Evolutionary conservation across 192 early-diverging fungal genomes (phyloP), one percentile per base, ranked within the genome.

Genomic region (Coemansia sp.): DNA sequence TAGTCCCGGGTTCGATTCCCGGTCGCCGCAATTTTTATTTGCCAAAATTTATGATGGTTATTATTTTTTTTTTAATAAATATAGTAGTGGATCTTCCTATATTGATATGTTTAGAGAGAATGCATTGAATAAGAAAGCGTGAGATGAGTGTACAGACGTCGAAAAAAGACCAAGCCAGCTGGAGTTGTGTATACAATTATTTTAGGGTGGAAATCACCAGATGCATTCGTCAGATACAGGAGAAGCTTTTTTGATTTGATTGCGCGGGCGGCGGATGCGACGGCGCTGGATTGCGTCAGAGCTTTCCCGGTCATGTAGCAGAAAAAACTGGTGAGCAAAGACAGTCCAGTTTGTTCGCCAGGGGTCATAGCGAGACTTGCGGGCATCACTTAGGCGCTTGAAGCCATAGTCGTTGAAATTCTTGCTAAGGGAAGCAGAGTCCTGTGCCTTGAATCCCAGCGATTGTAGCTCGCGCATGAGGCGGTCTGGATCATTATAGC

Each of bases 1-100:
- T 82, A 84, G 88, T 87, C 87, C 87, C 85, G 88, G 84, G 88
- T 90, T 90, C 88, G 87, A 90, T 89, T 89, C 88, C 84, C 88
- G 85, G 88, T 74, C 84, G 70, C 72, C 84, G 87, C 87, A 88
- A 27, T 64, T 31, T 64, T 65, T 21, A 65, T 68, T 65, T 39
- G 72, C 59, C n/a, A n/a, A n/a, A n/a, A 21, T 21, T 42, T 63
- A 59, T 63, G 39, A 62, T n/a, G n/a, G 32, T 32, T 51, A 23
- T 46, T 27, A 9, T 22, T 39, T 52, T 10, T 50, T 53, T 67
- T 51, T 54, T n/a, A 20, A 50, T 59, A 9, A 8, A 4, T 9
- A 17, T 20, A 30, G 23, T 55, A 46, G 17, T 17, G 11, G 11
- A 46, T 4, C 11, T 46, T 11, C 6, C 0, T 24, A 2, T 56